Conservation (phyloP, 257 asterid species). For the Solanum appendiculatum region DNA sequence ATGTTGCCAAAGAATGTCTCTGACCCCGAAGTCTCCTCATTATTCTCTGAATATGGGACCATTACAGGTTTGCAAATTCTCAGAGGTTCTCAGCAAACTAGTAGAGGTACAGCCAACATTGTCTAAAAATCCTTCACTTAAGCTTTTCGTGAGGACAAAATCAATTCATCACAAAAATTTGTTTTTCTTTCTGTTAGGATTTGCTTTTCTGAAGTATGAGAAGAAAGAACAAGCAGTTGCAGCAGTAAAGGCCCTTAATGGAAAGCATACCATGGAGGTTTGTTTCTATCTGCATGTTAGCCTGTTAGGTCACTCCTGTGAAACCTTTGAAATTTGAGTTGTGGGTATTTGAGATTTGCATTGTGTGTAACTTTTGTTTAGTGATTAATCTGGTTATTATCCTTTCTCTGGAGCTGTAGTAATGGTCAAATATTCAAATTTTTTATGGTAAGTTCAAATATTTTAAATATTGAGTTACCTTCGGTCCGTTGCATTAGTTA, state of each 20-base stretch:
- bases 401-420: not conserved
- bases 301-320: not conserved
- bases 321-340: not conserved
- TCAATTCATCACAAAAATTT: not conserved
- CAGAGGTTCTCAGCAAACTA: conserved; percentile 83
- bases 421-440: not conserved
- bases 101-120: conserved; percentile 51
- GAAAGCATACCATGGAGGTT: conserved; percentile 97
- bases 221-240: conserved; percentile 79
- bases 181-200: conserved; percentile 36
- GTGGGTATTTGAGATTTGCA: not conserved
- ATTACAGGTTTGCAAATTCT: conserved; percentile 80
- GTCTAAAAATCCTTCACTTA: not conserved
- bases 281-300: conserved; percentile 3
- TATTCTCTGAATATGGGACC: conserved; percentile 82
- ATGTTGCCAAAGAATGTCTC: conserved; percentile 94
- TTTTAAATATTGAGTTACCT: not conserved
- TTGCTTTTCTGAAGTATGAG: conserved; percentile 88
- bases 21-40: conserved; percentile 59
- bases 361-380: not conserved
- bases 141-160: not conserved
- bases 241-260: conserved; percentile 83
- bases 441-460: not conserved
- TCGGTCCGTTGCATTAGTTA: not conserved
- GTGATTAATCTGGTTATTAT: not conserved